These are phyloP conservation scores for Amaranthus hypochondriacus DNA, from an alignment of 148 eudicot genomes.

Conservation along the genomic window DNA sequence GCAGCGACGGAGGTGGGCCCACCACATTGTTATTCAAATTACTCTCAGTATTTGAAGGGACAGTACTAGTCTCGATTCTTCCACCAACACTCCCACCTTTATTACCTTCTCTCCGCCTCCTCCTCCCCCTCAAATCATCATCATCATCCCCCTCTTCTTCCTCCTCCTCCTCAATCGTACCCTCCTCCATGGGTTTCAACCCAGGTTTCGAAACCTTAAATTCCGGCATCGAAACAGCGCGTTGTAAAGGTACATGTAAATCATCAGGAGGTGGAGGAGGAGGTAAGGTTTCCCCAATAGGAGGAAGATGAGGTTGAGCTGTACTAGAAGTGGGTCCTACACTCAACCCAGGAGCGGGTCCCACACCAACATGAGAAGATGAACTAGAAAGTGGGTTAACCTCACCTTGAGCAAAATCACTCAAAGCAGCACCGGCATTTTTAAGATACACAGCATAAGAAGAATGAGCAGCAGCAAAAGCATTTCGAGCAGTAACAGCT, in stretches of 20 bases:
- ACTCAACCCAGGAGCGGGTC: no score
- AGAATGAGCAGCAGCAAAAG: slow-evolving; percentile 76
- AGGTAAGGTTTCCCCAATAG: slow-evolving; percentile 14
- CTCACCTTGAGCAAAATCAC: slow-evolving; percentile 65
- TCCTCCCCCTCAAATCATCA: slow-evolving; percentile 33
- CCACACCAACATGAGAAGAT: neutral
- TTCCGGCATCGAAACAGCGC: slow-evolving; percentile 77
- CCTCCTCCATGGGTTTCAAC: slow-evolving; percentile 28
- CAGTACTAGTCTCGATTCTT: slow-evolving; percentile 18
- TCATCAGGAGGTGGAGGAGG: slow-evolving; percentile 37
- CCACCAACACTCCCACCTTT: slow-evolving; percentile 25
- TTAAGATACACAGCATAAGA: slow-evolving; percentile 54
- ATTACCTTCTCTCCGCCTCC: slow-evolving; percentile 19
- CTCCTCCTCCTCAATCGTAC: slow-evolving; percentile 44
- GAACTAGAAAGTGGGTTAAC: slow-evolving; percentile 33
- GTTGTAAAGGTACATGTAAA: slow-evolving; percentile 37
- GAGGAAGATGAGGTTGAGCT: slow-evolving; percentile 2
- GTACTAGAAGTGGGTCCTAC: neutral
- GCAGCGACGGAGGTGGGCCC: slow-evolving; percentile 34
- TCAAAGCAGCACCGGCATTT: slow-evolving; percentile 77
- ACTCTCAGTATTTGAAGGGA: neutral
- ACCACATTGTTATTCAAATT: neutral
- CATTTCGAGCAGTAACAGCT: slow-evolving; percentile 66
- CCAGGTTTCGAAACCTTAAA: slow-evolving; percentile 31
- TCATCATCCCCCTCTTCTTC: slow-evolving; percentile 19